These are phyloP conservation scores for Rhynchosporium agropyri DNA, from an alignment of 2,329 filamentous ascomycete species.

Conservation along the genomic window DNA sequence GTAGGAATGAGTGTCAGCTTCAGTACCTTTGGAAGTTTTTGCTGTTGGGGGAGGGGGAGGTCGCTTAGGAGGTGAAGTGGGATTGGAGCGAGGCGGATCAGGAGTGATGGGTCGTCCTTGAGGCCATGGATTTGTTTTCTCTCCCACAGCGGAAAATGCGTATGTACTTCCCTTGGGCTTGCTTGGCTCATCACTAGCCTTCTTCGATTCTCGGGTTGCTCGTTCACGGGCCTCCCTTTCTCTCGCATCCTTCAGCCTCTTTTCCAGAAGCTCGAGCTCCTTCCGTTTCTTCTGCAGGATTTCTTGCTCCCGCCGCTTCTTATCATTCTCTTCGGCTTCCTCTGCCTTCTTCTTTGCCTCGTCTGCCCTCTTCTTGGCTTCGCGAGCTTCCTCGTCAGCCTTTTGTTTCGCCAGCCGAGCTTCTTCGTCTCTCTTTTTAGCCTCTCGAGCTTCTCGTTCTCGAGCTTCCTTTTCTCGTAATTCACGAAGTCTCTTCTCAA, in stretches of 20 bases:
- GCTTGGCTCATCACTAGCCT: constrained; percentile 30
- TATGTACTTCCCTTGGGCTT: constrained; percentile 50
- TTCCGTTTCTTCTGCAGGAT: constrained; percentile 61
- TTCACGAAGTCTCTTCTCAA: constrained; percentile 55
- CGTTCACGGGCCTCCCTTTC: constrained; percentile 48
- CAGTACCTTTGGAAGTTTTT: constrained; percentile 60
- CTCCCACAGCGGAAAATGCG: constrained; percentile 66
- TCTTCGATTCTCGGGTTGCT: constrained; percentile 31
- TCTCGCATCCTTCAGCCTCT: constrained; percentile 37
- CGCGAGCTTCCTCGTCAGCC: constrained; percentile 17
- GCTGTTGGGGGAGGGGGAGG: constrained; percentile 52
- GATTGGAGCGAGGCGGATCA: constrained; percentile 37
- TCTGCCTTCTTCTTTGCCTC: constrained; percentile 31
- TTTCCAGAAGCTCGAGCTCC: constrained; percentile 52
- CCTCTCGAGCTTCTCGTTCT: constrained; percentile 31
- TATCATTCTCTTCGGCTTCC: constrained; percentile 25
- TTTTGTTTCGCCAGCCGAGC: constrained; percentile 20
- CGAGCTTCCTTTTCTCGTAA: constrained; percentile 58
- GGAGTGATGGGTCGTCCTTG: constrained; percentile 53
- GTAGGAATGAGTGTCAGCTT: constrained; percentile 69
- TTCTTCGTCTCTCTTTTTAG: constrained; percentile 16
- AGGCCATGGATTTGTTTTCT: constrained; percentile 72
- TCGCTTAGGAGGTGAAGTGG: constrained; percentile 46
- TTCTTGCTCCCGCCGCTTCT: constrained; percentile 53
- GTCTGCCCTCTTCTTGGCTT: constrained; percentile 37